Percentiles rank a stretch among this genome's conserved stretches.
Evolutionary conservation across 306 rosid genomes (phyloP).

Genomic region (Inga leiocalycina): DNA sequence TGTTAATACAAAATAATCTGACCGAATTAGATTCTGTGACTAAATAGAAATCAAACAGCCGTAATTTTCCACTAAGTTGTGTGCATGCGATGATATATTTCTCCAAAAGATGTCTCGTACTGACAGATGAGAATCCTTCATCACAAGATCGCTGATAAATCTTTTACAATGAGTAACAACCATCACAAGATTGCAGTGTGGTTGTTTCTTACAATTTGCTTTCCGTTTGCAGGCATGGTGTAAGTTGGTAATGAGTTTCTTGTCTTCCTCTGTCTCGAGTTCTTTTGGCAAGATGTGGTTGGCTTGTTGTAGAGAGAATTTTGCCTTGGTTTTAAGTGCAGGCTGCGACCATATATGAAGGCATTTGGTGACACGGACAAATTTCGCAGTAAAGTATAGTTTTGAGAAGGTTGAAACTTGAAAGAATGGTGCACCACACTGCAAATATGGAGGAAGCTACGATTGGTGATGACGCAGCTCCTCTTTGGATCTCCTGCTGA

Average conservation of each 20-base stretch:
- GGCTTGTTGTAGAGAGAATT: slow-evolving; percentile 35
- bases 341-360: slow-evolving; percentile 34
- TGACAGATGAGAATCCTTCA: neutral
- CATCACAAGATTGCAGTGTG: neutral
- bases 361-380: slow-evolving; percentile 30
- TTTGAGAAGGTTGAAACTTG: slow-evolving; percentile 37
- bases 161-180: neutral
- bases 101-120: neutral
- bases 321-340: slow-evolving; percentile 23
- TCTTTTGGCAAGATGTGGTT: slow-evolving; percentile 28
- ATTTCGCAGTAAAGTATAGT: slow-evolving; percentile 14
- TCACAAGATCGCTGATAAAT: neutral
- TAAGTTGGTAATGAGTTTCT: slow-evolving; percentile 39
- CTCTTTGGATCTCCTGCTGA: neutral
- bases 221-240: slow-evolving; percentile 46
- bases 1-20: neutral
- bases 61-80: neutral
- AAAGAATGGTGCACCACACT: slow-evolving; percentile 31
- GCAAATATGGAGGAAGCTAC: slow-evolving; percentile 34
- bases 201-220: slow-evolving; percentile 32
- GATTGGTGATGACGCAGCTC: slow-evolving; percentile 17
- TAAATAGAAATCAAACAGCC: neutral
- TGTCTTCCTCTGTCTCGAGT: slow-evolving; percentile 31
- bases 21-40: neutral
- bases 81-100: slow-evolving; percentile 8